Conservation (phyloP, 2,329 filamentous ascomycete species). For the Hypomyces rosellus region DNA sequence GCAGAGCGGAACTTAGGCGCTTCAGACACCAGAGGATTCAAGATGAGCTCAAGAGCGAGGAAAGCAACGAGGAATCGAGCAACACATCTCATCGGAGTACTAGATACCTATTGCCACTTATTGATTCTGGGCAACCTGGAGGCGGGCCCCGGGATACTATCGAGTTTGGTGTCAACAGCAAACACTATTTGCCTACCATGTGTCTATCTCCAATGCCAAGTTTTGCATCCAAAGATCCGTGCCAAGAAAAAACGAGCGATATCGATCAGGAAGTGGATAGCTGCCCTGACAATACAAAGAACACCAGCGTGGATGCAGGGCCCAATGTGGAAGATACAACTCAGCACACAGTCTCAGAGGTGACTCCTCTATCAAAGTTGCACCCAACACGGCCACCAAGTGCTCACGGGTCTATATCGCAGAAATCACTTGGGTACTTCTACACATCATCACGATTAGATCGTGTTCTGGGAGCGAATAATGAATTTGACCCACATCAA, state of each 20-base stretch:
- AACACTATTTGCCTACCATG: neutral
- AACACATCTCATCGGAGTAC: slow-evolving; percentile 21
- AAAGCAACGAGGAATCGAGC: slow-evolving; percentile 29
- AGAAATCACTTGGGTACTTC: slow-evolving; percentile 11
- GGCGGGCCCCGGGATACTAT: slow-evolving; percentile 44
- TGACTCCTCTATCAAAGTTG: neutral
- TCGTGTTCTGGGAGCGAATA: slow-evolving; percentile 15
- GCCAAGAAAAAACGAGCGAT: neutral
- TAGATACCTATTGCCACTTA: slow-evolving; percentile 19
- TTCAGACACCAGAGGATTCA: slow-evolving; percentile 52
- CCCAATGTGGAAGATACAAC: neutral
- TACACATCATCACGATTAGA: slow-evolving; percentile 12
- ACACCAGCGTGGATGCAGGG: neutral
- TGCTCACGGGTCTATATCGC: slow-evolving; percentile 1
- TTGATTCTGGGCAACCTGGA: slow-evolving; percentile 24
- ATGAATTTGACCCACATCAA: slow-evolving; percentile 24
- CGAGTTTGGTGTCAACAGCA: slow-evolving; percentile 33
- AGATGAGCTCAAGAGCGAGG: slow-evolving; percentile 47
- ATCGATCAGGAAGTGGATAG: neutral
- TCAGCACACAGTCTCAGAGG: neutral
- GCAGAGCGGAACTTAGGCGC: slow-evolving; percentile 50
- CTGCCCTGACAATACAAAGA: neutral
- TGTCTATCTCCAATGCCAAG: neutral
- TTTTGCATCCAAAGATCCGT: neutral
- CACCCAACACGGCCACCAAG: slow-evolving; percentile 2